A percentile compares a stretch with the other conserved stretches of the same genome.
These are phyloP conservation scores for Kalanchoe fedtschenkoi DNA, from an alignment of 164 flowering plant genomes.

Conservation along the genomic window DNA sequence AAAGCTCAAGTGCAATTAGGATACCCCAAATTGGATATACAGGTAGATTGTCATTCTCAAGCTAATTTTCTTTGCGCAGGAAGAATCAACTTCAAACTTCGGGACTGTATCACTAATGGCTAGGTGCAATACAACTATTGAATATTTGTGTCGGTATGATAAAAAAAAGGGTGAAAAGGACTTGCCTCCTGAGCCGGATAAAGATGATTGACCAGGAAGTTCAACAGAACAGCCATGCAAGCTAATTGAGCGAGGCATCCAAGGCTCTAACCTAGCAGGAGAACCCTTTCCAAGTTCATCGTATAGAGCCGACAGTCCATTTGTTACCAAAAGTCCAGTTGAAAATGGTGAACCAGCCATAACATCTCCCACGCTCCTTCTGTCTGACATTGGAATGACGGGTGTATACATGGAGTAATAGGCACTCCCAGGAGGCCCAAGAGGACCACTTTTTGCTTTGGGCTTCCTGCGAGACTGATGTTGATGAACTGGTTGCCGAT, in stretches of 20 bases:
- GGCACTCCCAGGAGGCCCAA: constrained; percentile 22
- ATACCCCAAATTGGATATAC: no score
- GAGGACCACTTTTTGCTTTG: constrained; percentile 55
- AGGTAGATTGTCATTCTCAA: no score
- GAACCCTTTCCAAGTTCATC: constrained; percentile 2
- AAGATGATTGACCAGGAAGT: constrained; percentile 22
- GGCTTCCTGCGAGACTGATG: constrained; percentile 27
- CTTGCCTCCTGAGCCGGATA: constrained; percentile 45
- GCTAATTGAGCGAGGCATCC: constrained; percentile 6
- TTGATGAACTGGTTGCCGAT: background rate
- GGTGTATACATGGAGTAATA: constrained; percentile 20
- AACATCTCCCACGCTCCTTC: constrained; percentile 14
- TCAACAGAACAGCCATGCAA: constrained; percentile 19
- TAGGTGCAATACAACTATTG: background rate
- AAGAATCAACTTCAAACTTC: background rate
- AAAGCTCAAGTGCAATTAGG: no score
- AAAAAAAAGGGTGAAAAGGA: background rate
- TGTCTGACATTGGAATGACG: constrained; percentile 11
- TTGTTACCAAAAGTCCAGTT: constrained; percentile 30
- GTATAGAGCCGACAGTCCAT: constrained; percentile 10
- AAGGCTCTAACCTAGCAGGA: constrained; percentile 5
- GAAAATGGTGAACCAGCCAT: constrained; percentile 29
- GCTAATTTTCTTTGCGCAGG: no score
- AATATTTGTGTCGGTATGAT: background rate
- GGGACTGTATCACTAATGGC: background rate